Evolutionary conservation across 2,329 filamentous ascomycete genomes (phyloP).

Genomic region (Pestalotiopsis sp.): DNA sequence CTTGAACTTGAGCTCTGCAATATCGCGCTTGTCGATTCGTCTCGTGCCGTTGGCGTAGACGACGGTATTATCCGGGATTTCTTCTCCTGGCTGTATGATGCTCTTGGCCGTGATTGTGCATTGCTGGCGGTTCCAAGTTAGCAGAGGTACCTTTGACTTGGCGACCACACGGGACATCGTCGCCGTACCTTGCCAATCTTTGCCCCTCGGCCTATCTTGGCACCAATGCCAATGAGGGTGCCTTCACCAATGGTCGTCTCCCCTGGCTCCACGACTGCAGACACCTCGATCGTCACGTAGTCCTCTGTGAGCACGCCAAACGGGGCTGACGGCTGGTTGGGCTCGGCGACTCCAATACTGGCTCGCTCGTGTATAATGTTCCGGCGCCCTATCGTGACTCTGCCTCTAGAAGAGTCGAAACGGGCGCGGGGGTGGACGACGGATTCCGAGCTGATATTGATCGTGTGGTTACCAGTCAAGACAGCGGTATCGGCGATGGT

Average conservation of each 20-base stretch:
- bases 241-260: conserved; percentile 63
- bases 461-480: conserved; percentile 70
- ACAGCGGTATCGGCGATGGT: conserved; percentile 63
- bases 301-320: conserved; percentile 58
- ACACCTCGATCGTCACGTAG: conserved; percentile 62
- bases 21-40: conserved; percentile 59
- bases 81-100: conserved; percentile 55
- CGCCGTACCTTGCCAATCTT: conserved; percentile 60
- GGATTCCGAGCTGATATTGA: conserved; percentile 75
- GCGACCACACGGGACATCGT: not conserved
- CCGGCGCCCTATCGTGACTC: conserved; percentile 77
- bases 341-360: conserved; percentile 47
- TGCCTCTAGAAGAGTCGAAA: conserved; percentile 75
- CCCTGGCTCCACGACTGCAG: conserved; percentile 60
- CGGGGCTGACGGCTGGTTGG: conserved; percentile 33
- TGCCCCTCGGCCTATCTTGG: conserved; percentile 59
- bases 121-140: conserved; percentile 43
- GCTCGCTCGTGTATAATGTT: conserved; percentile 78
- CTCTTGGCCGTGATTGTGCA: conserved; percentile 70
- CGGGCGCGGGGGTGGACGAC: conserved; percentile 85
- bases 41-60: conserved; percentile 65
- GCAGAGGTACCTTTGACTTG: not conserved
- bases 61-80: conserved; percentile 67
- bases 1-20: conserved; percentile 63
- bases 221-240: conserved; percentile 58